Base-by-base conservation (phyloP, 345 rosid genomes). In the Dipteronia sinensis region DNA sequence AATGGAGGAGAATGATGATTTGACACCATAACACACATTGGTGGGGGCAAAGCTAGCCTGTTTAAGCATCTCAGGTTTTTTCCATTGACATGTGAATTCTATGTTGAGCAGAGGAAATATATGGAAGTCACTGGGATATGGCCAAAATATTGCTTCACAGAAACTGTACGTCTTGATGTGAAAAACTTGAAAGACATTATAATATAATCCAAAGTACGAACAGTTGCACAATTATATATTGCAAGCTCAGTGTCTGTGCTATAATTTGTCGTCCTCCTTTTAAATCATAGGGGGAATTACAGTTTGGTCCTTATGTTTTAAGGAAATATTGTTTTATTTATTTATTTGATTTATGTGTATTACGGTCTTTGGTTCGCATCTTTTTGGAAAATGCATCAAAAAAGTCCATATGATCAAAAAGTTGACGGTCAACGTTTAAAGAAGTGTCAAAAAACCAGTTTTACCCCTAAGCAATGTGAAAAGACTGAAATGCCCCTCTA, bases 11-110 rank as follows among this genome's bases (percentile, higher is more conserved):
- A 20, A 51, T 27, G 58, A 65, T 67, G 84, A 83, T 80, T 71
- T 78, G 86, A 80, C 83, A 76, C 84, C 82, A 78, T 75, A 31
- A 20, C 46, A 17, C 46, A 17, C 53, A 19, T 65, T 71, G 75
- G 82, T 71, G 79, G 82, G 86, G 75, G 59, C 75, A n/a, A 31
- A 67, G 31, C 13, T 65, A 67, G 67, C 77, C 59, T 76, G 67
- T 76, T 53, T 34, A 40, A 4, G 56, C 72, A 31, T 76, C 66
- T 74, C 66, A 27, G 31, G 64, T 73, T 38, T 65, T 65, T 47
- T 64, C 70, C 70, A 68, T 29, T 55, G 76, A 73, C 69, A 66
- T 53, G 75, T 73, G 47, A 74, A 63, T 9, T 42, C 65, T 66
- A 69, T 49, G 68, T 69, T 49, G 69, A 34, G 34, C 40, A 61